phyloP scores from a whole-genome alignment of 2,329 filamentous ascomycete genomes.

The Verticillium isaacii region DNA sequence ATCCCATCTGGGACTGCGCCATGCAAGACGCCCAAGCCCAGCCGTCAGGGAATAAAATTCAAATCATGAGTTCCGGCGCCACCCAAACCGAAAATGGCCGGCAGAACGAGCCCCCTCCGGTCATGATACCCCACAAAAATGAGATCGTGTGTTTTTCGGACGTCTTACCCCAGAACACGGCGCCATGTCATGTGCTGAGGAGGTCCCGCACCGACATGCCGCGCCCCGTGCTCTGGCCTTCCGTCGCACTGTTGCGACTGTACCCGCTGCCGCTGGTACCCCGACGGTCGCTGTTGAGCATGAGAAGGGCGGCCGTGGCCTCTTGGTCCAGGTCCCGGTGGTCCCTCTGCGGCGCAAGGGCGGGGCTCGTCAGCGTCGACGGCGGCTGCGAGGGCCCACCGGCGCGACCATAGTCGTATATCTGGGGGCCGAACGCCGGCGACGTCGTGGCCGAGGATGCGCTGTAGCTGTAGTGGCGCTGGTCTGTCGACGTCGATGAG shows the following conservation, averaged over 20 bases:
- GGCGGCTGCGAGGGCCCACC: slow-evolving; percentile 31
- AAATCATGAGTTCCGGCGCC: neutral
- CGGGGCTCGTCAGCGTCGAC: slow-evolving; percentile 55
- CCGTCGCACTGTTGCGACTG: slow-evolving; percentile 38
- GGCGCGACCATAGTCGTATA: slow-evolving; percentile 34
- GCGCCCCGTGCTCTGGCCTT: slow-evolving; percentile 24
- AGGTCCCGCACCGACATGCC: slow-evolving; percentile 52
- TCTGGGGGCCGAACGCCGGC: slow-evolving; percentile 51
- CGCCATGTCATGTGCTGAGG: slow-evolving; percentile 40
- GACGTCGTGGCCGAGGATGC: slow-evolving; percentile 44
- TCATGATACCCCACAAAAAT: neutral
- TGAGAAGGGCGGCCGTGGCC: slow-evolving; percentile 79
- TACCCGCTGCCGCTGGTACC: slow-evolving; percentile 38
- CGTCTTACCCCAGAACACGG: neutral
- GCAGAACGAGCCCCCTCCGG: neutral
- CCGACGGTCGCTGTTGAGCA: slow-evolving; percentile 78
- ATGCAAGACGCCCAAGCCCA: neutral
- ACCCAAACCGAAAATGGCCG: neutral
- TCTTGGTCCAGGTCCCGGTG: slow-evolving; percentile 61
- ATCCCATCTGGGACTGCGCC: neutral
- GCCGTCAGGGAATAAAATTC: neutral
- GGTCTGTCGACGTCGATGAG: slow-evolving; percentile 48
- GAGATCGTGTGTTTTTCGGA: neutral
- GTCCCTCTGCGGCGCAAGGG: slow-evolving; percentile 42
- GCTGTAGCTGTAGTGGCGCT: slow-evolving; percentile 45